phyloP scores from a whole-genome alignment of 805 yeast species.

The Millerozyma miso region DNA sequence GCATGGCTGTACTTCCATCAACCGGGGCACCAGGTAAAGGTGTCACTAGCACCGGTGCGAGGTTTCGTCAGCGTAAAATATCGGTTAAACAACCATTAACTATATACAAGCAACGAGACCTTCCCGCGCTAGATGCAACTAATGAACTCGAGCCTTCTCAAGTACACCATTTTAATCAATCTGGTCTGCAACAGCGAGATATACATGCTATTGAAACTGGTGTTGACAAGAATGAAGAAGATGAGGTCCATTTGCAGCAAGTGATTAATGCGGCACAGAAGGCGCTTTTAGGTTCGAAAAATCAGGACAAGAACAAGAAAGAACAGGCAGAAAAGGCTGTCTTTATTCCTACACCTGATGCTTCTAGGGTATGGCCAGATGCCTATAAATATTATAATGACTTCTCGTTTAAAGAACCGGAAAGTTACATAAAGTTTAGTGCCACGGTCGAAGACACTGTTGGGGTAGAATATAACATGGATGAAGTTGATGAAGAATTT shows the following conservation, averaged over 20 bases:
- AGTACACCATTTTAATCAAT: slow-evolving; percentile 36
- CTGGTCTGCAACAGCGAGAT: slow-evolving; percentile 79
- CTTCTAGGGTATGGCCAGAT: slow-evolving; percentile 77
- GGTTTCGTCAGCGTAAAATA: slow-evolving; percentile 92
- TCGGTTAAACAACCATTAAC: slow-evolving; percentile 85
- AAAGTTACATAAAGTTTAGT: slow-evolving; percentile 78
- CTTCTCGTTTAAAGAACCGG: slow-evolving; percentile 60
- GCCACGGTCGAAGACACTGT: slow-evolving; percentile 95
- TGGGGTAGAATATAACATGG: slow-evolving; percentile 85
- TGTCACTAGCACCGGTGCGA: slow-evolving; percentile 46
- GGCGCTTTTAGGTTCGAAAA: slow-evolving; percentile 42
- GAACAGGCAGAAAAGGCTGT: slow-evolving; percentile 37
- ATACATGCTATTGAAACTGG: slow-evolving; percentile 91
- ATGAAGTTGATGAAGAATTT: slow-evolving; percentile 79
- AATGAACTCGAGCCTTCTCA: slow-evolving; percentile 41
- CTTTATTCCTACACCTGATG: slow-evolving; percentile 96
- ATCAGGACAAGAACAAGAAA: slow-evolving; percentile 39
- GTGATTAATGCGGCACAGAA: slow-evolving; percentile 79
- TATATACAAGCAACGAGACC: slow-evolving; percentile 70
- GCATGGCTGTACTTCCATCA: slow-evolving; percentile 40
- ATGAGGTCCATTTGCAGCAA: slow-evolving; percentile 90
- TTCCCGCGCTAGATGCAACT: slow-evolving; percentile 64
- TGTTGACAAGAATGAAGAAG: slow-evolving; percentile 96
- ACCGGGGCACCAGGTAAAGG: slow-evolving; percentile 23
- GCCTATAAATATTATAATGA: slow-evolving; percentile 69